These are phyloP conservation scores for Microcos paniculata DNA, from an alignment of 345 rosid species.

Conservation along the genomic window DNA sequence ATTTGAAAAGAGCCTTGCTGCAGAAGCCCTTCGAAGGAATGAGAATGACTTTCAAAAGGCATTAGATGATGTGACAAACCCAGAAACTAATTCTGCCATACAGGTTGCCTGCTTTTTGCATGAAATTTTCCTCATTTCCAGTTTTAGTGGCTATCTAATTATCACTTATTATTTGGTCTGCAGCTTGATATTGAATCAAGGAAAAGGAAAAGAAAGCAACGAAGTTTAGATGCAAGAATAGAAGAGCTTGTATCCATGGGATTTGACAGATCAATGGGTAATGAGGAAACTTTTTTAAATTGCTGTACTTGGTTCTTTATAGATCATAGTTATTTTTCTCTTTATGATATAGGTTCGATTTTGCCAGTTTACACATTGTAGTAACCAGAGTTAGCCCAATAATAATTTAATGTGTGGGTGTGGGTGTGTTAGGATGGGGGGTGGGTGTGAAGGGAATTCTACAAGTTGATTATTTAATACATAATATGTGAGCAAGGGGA, in stretches of 20 bases:
- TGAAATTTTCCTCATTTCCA: not conserved
- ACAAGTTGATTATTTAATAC: too few relatives aligned
- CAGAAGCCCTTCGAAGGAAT: constrained; percentile 86
- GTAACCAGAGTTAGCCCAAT: not conserved
- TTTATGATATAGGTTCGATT: not conserved
- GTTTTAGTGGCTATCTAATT: not conserved
- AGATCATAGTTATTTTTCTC: not conserved
- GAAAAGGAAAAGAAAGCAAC: constrained; percentile 62
- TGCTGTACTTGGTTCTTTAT: not conserved
- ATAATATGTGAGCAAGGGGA: not conserved
- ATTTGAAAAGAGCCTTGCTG: constrained; percentile 80
- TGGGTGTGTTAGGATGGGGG: not conserved
- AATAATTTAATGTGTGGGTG: not conserved
- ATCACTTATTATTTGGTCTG: constrained; percentile 15
- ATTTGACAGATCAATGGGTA: constrained; percentile 80
- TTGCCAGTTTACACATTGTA: not conserved
- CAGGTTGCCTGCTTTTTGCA: constrained; percentile 44
- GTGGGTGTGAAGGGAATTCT: not conserved
- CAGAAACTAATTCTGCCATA: constrained; percentile 56
- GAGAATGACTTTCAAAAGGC: constrained; percentile 83
- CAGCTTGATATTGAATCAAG: constrained; percentile 68
- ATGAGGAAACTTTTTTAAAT: not conserved
- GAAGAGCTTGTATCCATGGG: constrained; percentile 86
- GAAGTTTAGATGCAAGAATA: constrained; percentile 27
- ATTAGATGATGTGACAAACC: constrained; percentile 83